Base-by-base conservation (phyloP, 2,329 filamentous ascomycete species). In the Paraphaeosphaeria sporulosa region DNA sequence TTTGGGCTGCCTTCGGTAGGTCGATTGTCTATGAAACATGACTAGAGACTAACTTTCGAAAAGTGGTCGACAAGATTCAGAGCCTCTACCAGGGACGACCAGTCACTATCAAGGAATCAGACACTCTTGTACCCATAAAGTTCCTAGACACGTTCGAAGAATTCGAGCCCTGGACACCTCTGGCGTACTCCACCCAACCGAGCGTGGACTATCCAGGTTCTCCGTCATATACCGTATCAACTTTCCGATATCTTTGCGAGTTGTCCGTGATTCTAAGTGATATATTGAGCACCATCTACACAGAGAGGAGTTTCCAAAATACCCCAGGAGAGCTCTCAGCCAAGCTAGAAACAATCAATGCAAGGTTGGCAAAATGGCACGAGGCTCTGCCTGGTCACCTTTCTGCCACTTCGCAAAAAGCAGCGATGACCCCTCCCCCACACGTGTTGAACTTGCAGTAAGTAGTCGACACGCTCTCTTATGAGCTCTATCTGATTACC, bases 41-140 rank as follows among this genome's bases (percentile, higher is more conserved):
- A 44, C n/a, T 19, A 1, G 23, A 6, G 32, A 19, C 61, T 71
- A 50, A 71, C 30, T 3, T 15, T n/a, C 0, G n/a, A 4, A 6
- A 6, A 72, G 70, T 75, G 32, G 67, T 74, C 43, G 85, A 86
- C 61, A 87, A 86, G 63, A 80, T 86, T 8, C 84, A 87, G 60
- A 82, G 79, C 15, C 67, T 87, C 0, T 87, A 86, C 51, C 83
- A 85, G 64, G 85, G 85, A 0, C 80, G 84, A 0, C 85, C 84
- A 0, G 80, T 79, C 0, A 81, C 72, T 2, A 69, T 85, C 6
- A 81, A 81, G 9, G 78, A 83, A n/a, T 76, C 76, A 0, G 81
- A 85, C 25, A 78, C 77, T 0, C 71, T 77, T 10, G 82, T 86
- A 0, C 80, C 83, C 0, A 79, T 84, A 19, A 74, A 78, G 6